phyloP scores from a whole-genome alignment of 495 filamentous ascomycete genomes.

The Penicillium lividum region DNA sequence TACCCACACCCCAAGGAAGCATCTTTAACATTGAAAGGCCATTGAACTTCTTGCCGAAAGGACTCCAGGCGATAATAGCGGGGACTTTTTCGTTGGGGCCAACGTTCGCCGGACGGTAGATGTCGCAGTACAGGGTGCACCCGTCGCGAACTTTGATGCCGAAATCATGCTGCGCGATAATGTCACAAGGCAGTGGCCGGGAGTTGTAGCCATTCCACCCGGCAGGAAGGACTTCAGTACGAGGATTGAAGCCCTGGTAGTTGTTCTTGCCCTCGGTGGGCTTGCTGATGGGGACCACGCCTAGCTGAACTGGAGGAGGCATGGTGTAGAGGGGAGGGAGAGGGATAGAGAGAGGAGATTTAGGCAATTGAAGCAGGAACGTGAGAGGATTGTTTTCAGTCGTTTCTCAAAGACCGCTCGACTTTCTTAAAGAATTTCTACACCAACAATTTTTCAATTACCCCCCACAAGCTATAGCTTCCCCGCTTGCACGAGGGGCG shows the following conservation, averaged over 20 bases:
- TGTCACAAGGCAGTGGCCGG: conserved; percentile 13
- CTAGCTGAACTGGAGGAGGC: no score
- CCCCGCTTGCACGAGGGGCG: no score
- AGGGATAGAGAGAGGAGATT: no score
- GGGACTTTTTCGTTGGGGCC: conserved; percentile 17
- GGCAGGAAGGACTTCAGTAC: conserved; percentile 12
- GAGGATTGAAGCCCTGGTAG: conserved; percentile 7
- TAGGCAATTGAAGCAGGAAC: no score
- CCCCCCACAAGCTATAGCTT: no score
- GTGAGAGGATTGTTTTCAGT: no score
- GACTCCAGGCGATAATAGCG: conserved; percentile 33
- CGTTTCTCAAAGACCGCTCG: no score
- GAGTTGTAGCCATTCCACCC: conserved; percentile 13
- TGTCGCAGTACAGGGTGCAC: conserved; percentile 26
- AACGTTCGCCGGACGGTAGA: conserved; percentile 29
- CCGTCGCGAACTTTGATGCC: conserved; percentile 30
- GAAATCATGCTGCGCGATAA: conserved; percentile 24
- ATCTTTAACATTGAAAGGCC: conserved; percentile 17
- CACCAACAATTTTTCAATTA: no score
- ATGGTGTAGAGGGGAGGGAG: no score
- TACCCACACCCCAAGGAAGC: conserved; percentile 22
- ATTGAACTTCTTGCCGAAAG: conserved; percentile 36
- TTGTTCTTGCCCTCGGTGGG: no score
- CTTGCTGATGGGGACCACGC: no score
- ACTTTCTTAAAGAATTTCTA: no score